Percentiles rank a stretch among this genome's conserved stretches.
These are phyloP conservation scores for Hymenoscyphus scutula DNA, from an alignment of 2,329 filamentous ascomycete genomes.

Conservation along the genomic window DNA sequence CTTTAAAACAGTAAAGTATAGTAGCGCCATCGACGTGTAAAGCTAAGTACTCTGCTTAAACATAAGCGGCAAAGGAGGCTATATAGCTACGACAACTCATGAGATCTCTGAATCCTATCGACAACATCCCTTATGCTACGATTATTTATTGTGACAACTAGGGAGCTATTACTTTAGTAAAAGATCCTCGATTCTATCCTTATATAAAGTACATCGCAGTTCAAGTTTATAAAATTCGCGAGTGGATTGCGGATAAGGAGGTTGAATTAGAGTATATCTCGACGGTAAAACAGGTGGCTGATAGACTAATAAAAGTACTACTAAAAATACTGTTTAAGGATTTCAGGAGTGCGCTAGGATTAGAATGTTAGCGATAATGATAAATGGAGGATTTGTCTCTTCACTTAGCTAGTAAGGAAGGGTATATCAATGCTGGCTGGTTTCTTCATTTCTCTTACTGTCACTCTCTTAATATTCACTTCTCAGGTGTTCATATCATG, in stretches of 20 bases:
- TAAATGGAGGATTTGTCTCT: no score
- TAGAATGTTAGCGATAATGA: no score
- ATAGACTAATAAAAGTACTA: neutral
- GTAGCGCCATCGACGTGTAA: neutral
- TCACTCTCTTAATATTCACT: no score
- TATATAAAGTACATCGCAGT: neutral
- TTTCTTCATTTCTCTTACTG: no score
- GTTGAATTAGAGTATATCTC: neutral
- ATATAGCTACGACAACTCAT: neutral
- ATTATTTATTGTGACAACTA: neutral
- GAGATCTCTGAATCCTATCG: neutral
- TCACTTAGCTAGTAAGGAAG: no score
- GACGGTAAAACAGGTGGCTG: neutral
- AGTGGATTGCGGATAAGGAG: neutral
- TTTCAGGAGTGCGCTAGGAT: neutral
- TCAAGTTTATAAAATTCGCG: neutral
- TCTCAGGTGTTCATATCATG: no score
- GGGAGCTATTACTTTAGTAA: neutral
- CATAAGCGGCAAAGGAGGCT: neutral
- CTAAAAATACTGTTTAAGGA: neutral
- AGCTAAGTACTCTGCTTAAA: neutral
- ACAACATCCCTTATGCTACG: neutral
- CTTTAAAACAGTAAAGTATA: no score
- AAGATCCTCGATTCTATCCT: neutral
- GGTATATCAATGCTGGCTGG: no score